phyloP scores from a whole-genome alignment of 768 basidiomycete species.

The Mycena vitilis region DNA sequence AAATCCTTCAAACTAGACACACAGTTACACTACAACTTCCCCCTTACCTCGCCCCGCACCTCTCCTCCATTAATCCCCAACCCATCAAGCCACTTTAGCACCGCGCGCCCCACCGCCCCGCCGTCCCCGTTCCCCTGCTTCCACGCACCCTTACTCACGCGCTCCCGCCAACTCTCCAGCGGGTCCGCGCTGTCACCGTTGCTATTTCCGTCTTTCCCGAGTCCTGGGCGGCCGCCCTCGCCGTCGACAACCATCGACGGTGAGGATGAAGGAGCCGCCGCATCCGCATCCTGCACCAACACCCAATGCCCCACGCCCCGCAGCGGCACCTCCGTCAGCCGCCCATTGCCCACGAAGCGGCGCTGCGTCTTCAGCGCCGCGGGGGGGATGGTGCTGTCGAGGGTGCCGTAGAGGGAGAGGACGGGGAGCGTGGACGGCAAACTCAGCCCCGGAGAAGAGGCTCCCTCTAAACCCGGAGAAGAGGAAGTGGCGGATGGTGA shows the following conservation, averaged over 20 bases:
- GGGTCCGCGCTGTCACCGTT: too few relatives aligned
- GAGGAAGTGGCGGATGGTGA: too few relatives aligned
- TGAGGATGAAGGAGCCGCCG: too few relatives aligned
- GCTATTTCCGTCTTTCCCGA: too few relatives aligned
- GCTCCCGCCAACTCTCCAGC: conserved; percentile 17
- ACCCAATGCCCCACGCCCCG: conserved; percentile 77
- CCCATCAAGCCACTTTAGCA: conserved; percentile 17
- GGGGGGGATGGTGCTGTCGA: conserved; percentile 61
- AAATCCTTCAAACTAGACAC: too few relatives aligned
- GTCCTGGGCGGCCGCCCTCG: too few relatives aligned
- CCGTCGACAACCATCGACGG: too few relatives aligned
- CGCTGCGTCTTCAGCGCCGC: conserved; percentile 54
- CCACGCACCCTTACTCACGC: conserved; percentile 24
- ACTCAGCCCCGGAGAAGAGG: too few relatives aligned
- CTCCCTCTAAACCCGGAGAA: too few relatives aligned
- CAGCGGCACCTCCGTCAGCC: conserved; percentile 62
- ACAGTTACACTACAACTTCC: conserved; percentile 23
- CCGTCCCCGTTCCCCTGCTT: conserved; percentile 22
- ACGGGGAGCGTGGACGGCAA: conserved; percentile 55
- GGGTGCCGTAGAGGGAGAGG: conserved; percentile 69
- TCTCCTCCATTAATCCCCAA: conserved; percentile 1
- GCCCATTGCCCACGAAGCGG: conserved; percentile 64
- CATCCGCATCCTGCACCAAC: conserved; percentile 69
- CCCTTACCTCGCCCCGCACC: background rate
- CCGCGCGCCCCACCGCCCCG: conserved; percentile 28